These are phyloP conservation scores for Quercus aquifolioides DNA, from an alignment of 306 rosid species.

Conservation along the genomic window DNA sequence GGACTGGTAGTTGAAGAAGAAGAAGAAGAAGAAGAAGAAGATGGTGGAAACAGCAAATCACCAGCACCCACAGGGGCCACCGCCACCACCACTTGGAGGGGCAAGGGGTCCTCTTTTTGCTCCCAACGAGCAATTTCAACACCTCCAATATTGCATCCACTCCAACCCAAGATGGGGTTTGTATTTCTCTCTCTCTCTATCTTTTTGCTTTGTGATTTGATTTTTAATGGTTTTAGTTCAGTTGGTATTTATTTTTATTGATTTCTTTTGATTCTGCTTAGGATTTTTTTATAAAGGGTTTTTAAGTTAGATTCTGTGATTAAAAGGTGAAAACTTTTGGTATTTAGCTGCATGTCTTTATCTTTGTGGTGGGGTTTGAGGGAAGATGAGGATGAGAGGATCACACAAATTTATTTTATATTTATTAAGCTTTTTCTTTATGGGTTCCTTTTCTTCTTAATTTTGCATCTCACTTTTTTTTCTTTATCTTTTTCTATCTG, in stretches of 20 bases:
- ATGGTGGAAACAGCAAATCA: constrained; percentile 70
- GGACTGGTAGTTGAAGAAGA: not conserved
- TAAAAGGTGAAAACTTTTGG: constrained; percentile 11
- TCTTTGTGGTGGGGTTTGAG: constrained; percentile 10
- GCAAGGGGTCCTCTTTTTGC: constrained; percentile 71
- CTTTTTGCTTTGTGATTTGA: not conserved
- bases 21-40: not conserved
- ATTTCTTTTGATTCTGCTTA: constrained; percentile 1
- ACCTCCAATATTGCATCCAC: constrained; percentile 88
- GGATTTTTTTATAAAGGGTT: no score
- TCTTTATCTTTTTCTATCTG: not conserved
- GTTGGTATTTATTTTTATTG: not conserved
- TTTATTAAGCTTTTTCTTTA: not conserved
- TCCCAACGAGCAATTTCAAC: constrained; percentile 81
- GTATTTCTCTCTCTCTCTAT: constrained; percentile 29
- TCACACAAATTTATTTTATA: constrained; percentile 4
- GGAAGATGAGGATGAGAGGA: constrained; percentile 22
- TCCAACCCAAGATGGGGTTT: constrained; percentile 98
- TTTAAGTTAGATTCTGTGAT: constrained; percentile 10
- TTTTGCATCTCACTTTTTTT: constrained; percentile 27
- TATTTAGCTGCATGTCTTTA: constrained; percentile 18
- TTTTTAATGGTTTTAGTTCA: not conserved
- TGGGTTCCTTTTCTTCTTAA: not conserved
- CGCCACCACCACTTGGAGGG: constrained; percentile 39
- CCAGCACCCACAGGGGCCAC: constrained; percentile 44